A percentile compares a stretch with the other conserved stretches of the same genome.
These are phyloP conservation scores for Umbellularia californica DNA, from an alignment of 164 flowering plant species.

Conservation along the genomic window DNA sequence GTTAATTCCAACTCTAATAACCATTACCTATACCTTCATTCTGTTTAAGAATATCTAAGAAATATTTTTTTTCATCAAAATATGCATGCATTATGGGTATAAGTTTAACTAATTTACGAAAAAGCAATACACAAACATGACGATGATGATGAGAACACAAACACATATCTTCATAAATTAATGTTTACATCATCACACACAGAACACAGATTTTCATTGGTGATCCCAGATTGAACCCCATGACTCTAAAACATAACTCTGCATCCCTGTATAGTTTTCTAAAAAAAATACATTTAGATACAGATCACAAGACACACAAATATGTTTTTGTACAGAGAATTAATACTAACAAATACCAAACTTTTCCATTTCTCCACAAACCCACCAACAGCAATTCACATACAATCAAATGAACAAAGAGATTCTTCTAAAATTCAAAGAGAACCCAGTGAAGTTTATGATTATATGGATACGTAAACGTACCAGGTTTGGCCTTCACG, in stretches of 20 bases:
- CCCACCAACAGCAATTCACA: background rate
- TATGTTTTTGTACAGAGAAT: background rate
- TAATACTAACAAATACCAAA: background rate
- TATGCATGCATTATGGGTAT: no score
- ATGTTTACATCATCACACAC: background rate
- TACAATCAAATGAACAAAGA: background rate
- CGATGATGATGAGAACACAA: no score
- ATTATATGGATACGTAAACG: background rate
- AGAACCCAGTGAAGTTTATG: background rate
- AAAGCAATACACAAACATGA: no score
- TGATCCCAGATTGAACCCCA: background rate
- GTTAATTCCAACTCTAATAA: no score
- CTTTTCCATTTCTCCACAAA: background rate
- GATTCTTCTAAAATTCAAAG: background rate
- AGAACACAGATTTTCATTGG: background rate
- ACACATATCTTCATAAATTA: no score
- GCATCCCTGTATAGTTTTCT: no score
- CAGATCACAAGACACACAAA: background rate
- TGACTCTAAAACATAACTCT: background rate
- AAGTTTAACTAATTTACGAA: no score
- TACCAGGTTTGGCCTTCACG: constrained; percentile 56
- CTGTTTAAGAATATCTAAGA: no score
- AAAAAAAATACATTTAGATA: no score
- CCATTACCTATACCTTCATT: no score
- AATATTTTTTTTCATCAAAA: no score